Percentiles rank a stretch among this genome's conserved stretches.
Evolutionary conservation across 164 flowering plant genomes (phyloP).

Genomic region (Dillenia turbinata): DNA sequence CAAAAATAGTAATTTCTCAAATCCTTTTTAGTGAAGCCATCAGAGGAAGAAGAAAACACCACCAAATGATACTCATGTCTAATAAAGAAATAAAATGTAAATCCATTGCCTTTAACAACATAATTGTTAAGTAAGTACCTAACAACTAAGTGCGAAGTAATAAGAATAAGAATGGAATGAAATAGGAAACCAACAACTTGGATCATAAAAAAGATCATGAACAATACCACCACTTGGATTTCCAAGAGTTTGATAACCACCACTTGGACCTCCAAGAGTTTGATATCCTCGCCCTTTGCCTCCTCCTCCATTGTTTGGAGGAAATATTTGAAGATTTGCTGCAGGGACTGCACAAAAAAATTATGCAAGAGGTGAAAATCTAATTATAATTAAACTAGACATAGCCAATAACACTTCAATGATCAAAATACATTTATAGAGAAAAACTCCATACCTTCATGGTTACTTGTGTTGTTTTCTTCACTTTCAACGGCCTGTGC

Average conservation of each 20-base stretch:
- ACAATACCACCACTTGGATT: slow-evolving; percentile 45
- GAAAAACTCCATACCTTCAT: slow-evolving; percentile 43
- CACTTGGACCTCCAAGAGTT: slow-evolving; percentile 49
- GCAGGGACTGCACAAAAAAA: slow-evolving; percentile 49
- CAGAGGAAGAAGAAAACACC: too few species aligned
- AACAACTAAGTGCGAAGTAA: too few species aligned
- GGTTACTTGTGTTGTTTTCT: slow-evolving; percentile 34
- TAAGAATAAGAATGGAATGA: too few species aligned
- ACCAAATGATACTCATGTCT: too few species aligned
- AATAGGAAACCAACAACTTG: too few species aligned
- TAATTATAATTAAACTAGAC: neutral
- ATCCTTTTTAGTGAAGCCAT: too few species aligned
- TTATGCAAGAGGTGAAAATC: neutral
- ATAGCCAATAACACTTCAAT: neutral
- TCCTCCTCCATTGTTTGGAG: slow-evolving; percentile 63
- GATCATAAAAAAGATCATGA: slow-evolving; percentile 3
- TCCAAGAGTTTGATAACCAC: slow-evolving; percentile 65
- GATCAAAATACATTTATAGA: neutral
- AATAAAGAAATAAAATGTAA: too few species aligned
- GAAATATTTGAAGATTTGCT: slow-evolving; percentile 74
- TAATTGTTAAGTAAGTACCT: too few species aligned
- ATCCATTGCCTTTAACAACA: too few species aligned
- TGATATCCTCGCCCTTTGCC: slow-evolving; percentile 56
- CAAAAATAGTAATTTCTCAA: too few species aligned
- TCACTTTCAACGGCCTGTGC: slow-evolving; percentile 74